A percentile compares a stretch with the other conserved stretches of the same genome.
phyloP scores from a whole-genome alignment of 2,329 filamentous ascomycete genomes.

The Onygenales sp. region DNA sequence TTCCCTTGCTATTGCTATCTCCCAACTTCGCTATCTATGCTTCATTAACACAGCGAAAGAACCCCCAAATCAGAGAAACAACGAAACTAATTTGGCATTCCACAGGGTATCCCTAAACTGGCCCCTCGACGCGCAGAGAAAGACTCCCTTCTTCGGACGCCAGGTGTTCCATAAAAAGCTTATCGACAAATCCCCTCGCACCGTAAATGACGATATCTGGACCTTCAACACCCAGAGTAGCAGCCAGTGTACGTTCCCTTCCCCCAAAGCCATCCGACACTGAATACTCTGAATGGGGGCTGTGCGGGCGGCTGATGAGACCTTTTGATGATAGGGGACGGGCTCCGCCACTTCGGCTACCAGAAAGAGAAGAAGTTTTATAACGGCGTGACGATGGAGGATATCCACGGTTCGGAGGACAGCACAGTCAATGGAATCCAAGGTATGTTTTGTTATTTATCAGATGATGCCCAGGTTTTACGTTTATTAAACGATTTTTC shows the following conservation, averaged over 20 bases:
- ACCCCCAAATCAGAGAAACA: not conserved
- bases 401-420: slow-evolving; percentile 37
- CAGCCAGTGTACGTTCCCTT: slow-evolving; percentile 37
- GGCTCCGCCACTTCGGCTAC: slow-evolving; percentile 41
- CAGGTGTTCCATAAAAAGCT: slow-evolving; percentile 47
- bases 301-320: not conserved
- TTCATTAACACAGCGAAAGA: not conserved
- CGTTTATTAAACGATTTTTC: slow-evolving; percentile 30
- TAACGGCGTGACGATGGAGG: slow-evolving; percentile 36
- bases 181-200: slow-evolving; percentile 41
- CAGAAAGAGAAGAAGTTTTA: slow-evolving; percentile 34
- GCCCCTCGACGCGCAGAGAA: slow-evolving; percentile 46
- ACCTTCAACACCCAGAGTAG: slow-evolving; percentile 50
- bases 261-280: not conserved
- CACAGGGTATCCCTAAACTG: slow-evolving; percentile 50
- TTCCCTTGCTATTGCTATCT: no score
- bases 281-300: not conserved
- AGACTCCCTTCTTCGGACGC: slow-evolving; percentile 47
- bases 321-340: slow-evolving; percentile 30
- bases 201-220: slow-evolving; percentile 53
- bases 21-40: no score
- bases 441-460: slow-evolving; percentile 28
- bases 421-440: slow-evolving; percentile 40
- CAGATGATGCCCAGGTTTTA: not conserved
- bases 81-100: not conserved